These are phyloP conservation scores for Zymoseptoria brevis DNA, from an alignment of 2,329 filamentous ascomycete genomes.

Conservation along the genomic window DNA sequence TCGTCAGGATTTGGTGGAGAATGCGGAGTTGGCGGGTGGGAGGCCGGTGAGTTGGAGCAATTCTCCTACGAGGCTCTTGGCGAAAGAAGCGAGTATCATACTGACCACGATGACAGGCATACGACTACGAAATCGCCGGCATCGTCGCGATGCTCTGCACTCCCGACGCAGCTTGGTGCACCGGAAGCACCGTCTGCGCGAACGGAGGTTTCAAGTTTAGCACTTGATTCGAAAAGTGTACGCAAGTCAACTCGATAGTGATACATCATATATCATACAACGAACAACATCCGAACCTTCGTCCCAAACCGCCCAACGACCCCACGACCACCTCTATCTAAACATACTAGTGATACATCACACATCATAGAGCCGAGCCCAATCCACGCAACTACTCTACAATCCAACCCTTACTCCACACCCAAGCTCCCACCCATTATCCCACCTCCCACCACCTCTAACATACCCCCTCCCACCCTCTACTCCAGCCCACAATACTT, in stretches of 20 bases:
- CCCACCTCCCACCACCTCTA: too few species aligned
- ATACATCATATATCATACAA: not conserved
- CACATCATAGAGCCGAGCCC: too few species aligned
- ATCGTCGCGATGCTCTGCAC: constrained; percentile 69
- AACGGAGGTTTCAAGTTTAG: constrained; percentile 67
- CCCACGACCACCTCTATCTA: too few species aligned
- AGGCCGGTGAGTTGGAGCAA: constrained; percentile 46
- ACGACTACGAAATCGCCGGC: constrained; percentile 64
- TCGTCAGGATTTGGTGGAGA: constrained; percentile 46
- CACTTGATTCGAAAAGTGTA: not conserved
- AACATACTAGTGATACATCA: too few species aligned
- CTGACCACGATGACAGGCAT: constrained; percentile 37
- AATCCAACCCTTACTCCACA: too few species aligned
- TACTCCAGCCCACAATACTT: constrained; percentile 6
- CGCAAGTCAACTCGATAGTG: not conserved
- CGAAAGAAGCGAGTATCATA: too few species aligned
- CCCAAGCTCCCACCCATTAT: too few species aligned
- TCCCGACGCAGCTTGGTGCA: constrained; percentile 64
- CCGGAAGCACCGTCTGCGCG: constrained; percentile 69
- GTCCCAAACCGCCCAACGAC: too few species aligned
- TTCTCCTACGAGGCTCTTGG: not conserved
- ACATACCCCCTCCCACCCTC: too few species aligned
- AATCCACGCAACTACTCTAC: too few species aligned
- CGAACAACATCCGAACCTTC: too few species aligned
- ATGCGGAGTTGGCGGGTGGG: constrained; percentile 42